These are phyloP conservation scores for Pseudozyma tsukubaensis DNA, from an alignment of 1,284 basidiomycete species.

Conservation along the genomic window DNA sequence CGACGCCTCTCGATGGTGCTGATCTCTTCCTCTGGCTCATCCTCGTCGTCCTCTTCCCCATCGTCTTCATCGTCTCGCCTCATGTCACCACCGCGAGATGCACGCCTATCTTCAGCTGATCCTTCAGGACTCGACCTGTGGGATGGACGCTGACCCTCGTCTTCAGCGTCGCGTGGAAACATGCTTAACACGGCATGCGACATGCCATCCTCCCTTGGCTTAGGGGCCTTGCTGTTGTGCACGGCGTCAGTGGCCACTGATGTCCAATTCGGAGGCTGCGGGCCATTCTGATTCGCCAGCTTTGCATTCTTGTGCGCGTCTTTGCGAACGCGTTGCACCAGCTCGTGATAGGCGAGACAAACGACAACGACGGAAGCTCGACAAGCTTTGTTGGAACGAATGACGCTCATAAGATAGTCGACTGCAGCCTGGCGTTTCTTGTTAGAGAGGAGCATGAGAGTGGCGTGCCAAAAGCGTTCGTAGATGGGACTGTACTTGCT, in stretches of 20 bases:
- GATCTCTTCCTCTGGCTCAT: constrained; percentile 29
- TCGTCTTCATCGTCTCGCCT: background rate
- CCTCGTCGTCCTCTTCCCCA: constrained; percentile 17
- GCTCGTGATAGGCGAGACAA: constrained; percentile 55
- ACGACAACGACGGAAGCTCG: constrained; percentile 53
- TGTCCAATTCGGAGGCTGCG: constrained; percentile 23
- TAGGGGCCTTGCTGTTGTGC: constrained; percentile 6
- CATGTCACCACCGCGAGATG: background rate
- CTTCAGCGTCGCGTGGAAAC: constrained; percentile 24
- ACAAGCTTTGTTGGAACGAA: constrained; percentile 42
- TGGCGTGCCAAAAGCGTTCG: constrained; percentile 51
- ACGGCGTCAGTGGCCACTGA: constrained; percentile 28
- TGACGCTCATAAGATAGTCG: constrained; percentile 49
- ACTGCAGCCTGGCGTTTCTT: constrained; percentile 43
- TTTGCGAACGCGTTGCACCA: constrained; percentile 39
- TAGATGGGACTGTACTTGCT: constrained; percentile 58
- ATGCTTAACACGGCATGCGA: constrained; percentile 23
- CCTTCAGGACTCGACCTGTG: too few species aligned
- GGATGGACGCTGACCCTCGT: constrained; percentile 3
- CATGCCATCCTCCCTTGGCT: constrained; percentile 11
- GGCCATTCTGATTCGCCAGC: constrained; percentile 1
- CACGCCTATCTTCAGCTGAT: constrained; percentile 7
- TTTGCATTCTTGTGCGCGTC: constrained; percentile 16
- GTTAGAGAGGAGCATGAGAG: constrained; percentile 37
- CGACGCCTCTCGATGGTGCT: constrained; percentile 15